Conservation (phyloP, 1,139 yeast genomes). For the Kluyveromyces sp. region DNA sequence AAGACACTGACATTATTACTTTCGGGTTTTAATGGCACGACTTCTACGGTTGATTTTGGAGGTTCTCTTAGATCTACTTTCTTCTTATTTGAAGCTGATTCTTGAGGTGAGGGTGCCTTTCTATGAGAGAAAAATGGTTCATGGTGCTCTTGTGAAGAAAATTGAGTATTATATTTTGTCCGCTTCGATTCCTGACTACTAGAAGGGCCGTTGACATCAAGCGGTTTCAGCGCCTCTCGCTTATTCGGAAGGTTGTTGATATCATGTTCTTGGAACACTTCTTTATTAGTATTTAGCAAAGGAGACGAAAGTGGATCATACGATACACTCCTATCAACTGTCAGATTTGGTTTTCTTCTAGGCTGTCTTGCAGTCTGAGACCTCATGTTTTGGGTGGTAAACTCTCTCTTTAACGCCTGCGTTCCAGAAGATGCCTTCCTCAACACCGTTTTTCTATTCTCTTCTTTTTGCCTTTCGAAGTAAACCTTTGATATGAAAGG, state of each 20-base stretch:
- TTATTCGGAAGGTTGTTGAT: conserved; percentile 5
- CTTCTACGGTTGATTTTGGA: conserved; percentile 5
- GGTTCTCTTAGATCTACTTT: conserved; percentile 27
- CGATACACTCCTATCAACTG: conserved; percentile 10
- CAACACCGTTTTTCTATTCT: conserved; percentile 24
- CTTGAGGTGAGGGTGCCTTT: conserved; percentile 1
- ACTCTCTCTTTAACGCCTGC: conserved; percentile 3
- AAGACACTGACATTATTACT: conserved; percentile 3
- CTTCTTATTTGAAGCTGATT: conserved; percentile 12
- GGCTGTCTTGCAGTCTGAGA: conserved; percentile 10
- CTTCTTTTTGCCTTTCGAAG: conserved; percentile 32
- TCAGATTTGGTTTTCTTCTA: conserved; percentile 14
- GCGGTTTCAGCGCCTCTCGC: conserved; percentile 24
- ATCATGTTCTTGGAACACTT: neutral
- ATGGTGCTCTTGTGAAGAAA: conserved; percentile 2
- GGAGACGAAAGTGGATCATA: conserved; percentile 12
- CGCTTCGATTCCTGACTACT: conserved; percentile 7
- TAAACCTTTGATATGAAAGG: conserved; percentile 31
- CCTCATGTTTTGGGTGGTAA: conserved; percentile 1
- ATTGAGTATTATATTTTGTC: neutral
- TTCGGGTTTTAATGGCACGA: conserved; percentile 8
- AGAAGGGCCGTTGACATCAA: conserved; percentile 20
- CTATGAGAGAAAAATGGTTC: conserved; percentile 4
- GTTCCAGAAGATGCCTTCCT: conserved; percentile 15
- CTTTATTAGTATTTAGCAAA: neutral